Percentiles rank a stretch among this genome's conserved stretches.
These are phyloP conservation scores for Fusarium neocosmosporiellum DNA, from an alignment of 2,329 filamentous ascomycete species.

Conservation along the genomic window DNA sequence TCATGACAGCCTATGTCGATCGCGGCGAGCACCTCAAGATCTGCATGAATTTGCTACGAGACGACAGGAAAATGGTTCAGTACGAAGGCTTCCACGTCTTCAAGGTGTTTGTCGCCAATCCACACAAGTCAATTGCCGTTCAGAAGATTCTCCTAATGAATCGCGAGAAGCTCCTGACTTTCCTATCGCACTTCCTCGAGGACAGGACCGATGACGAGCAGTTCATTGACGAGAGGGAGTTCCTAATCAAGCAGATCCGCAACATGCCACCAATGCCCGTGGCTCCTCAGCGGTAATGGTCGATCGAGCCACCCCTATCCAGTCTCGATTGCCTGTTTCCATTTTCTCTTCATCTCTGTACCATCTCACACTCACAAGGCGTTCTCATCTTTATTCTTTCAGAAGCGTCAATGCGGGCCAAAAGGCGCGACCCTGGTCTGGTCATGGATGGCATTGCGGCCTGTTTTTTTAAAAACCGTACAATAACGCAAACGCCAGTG, in stretches of 20 bases:
- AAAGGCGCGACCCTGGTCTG: constrained; percentile 18
- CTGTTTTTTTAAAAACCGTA: constrained; percentile 17
- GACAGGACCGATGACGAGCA: constrained; percentile 98
- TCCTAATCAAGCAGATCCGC: constrained; percentile 92
- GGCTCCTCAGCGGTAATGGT: constrained; percentile 58
- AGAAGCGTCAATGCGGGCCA: constrained; percentile 17
- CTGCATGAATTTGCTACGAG: constrained; percentile 95
- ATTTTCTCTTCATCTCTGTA: constrained; percentile 14
- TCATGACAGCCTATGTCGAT: constrained; percentile 98
- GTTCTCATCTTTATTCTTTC: constrained; percentile 20
- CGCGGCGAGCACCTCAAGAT: constrained; percentile 96
- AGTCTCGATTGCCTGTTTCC: not conserved
- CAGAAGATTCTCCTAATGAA: constrained; percentile 98
- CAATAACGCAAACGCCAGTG: constrained; percentile 19
- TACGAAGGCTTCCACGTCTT: constrained; percentile 99
- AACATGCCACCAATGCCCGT: constrained; percentile 72
- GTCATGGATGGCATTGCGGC: constrained; percentile 24
- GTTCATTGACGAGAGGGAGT: constrained; percentile 97
- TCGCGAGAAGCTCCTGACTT: constrained; percentile 87
- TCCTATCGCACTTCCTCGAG: constrained; percentile 91
- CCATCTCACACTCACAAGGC: constrained; percentile 20
- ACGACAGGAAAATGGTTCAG: constrained; percentile 98
- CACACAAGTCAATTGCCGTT: constrained; percentile 96
- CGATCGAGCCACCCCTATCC: not conserved
- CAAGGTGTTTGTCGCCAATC: constrained; percentile 99